Evolutionary conservation across 495 filamentous ascomycete genomes (phyloP).

Genomic region (Lophiotrema nucula): DNA sequence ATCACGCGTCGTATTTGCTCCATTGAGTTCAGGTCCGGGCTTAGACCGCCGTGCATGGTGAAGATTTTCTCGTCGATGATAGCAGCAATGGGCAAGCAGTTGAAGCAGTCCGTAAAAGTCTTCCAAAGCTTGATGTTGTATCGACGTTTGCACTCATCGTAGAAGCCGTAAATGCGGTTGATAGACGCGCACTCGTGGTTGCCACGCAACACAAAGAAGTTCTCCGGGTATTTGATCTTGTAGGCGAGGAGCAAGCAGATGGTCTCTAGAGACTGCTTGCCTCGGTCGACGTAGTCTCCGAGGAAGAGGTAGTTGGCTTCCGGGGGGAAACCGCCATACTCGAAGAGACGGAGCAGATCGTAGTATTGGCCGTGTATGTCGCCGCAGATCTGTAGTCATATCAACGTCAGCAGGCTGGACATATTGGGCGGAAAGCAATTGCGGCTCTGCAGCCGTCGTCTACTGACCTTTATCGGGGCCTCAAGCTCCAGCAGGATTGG

Average conservation of each 20-base stretch:
- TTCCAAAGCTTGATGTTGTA: conserved; percentile 99
- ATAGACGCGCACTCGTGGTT: conserved; percentile 99
- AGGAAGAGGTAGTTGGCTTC: conserved; percentile 99
- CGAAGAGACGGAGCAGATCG: conserved; percentile 93
- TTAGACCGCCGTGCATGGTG: conserved; percentile 98
- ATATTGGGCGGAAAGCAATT: too few species aligned
- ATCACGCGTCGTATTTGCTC: conserved; percentile 99
- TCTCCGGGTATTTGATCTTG: conserved; percentile 99
- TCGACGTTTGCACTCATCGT: conserved; percentile 98
- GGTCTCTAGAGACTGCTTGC: conserved; percentile 98
- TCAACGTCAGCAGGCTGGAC: not conserved
- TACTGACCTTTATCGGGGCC: conserved; percentile 93
- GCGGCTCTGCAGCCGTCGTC: conserved; percentile 1
- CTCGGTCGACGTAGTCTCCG: conserved; percentile 97
- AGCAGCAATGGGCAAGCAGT: conserved; percentile 98
- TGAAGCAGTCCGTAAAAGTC: conserved; percentile 99
- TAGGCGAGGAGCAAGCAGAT: conserved; percentile 98
- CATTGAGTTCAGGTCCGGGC: conserved; percentile 98
- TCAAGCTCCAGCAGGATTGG: conserved; percentile 96
- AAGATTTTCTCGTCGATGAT: conserved; percentile 99
- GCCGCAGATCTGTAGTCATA: conserved; percentile 77
- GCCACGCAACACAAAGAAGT: conserved; percentile 97
- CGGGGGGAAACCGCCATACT: conserved; percentile 97
- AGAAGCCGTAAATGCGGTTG: conserved; percentile 99
- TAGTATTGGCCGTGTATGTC: conserved; percentile 99